Conservation (phyloP, 2,329 filamentous ascomycete genomes). For the Pseudovirgaria hyperparasitica region DNA sequence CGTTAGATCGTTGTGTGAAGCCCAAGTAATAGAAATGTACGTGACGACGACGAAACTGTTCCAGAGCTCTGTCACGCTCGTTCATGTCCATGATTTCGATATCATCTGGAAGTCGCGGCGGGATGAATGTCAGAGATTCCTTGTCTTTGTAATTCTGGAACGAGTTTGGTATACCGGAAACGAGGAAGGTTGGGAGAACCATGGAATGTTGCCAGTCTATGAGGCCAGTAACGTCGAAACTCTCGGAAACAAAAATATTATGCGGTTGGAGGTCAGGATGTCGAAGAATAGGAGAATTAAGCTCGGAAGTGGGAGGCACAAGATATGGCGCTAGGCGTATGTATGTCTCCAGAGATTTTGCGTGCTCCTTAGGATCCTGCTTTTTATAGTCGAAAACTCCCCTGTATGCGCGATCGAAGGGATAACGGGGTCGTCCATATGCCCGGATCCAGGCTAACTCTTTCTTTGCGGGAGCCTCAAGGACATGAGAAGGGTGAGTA, state of each 20-base stretch:
- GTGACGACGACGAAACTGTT: slow-evolving; percentile 15
- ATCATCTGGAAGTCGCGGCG: slow-evolving; percentile 10
- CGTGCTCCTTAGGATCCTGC: slow-evolving; percentile 10
- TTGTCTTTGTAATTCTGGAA: slow-evolving; percentile 29
- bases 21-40: slow-evolving; percentile 19
- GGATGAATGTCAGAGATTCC: slow-evolving; percentile 10
- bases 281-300: slow-evolving; percentile 13
- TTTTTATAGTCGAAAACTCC: slow-evolving; percentile 13
- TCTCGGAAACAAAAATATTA: slow-evolving; percentile 20
- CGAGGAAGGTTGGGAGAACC: slow-evolving; percentile 24
- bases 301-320: slow-evolving; percentile 9
- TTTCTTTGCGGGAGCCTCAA: slow-evolving; percentile 12
- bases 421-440: slow-evolving; percentile 10
- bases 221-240: slow-evolving; percentile 20
- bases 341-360: slow-evolving; percentile 9
- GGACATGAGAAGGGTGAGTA: slow-evolving; percentile 7
- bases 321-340: slow-evolving; percentile 10
- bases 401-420: slow-evolving; percentile 11
- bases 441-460: slow-evolving; percentile 13
- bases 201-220: slow-evolving; percentile 31
- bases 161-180: slow-evolving; percentile 23
- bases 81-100: slow-evolving; percentile 8
- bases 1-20: slow-evolving; percentile 12
- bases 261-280: slow-evolving; percentile 23
- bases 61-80: slow-evolving; percentile 9